Percentiles rank a stretch among this genome's conserved stretches.
Conservation (phyloP, 2,329 filamentous ascomycete species). For the Verticillium longisporum region DNA sequence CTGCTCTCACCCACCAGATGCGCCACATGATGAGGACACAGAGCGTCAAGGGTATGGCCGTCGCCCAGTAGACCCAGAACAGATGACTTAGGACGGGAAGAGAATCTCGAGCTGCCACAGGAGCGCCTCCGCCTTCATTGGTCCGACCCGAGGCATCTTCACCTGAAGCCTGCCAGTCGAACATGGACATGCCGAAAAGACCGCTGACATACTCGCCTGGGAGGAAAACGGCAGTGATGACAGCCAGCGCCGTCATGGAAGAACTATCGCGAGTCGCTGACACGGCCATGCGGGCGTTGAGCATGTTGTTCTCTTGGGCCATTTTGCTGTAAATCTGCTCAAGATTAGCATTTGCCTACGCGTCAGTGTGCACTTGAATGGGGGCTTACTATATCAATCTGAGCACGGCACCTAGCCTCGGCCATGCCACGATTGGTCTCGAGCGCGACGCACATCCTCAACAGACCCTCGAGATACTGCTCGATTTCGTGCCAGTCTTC, state of each 20-base stretch:
- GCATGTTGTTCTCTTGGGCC: conserved; percentile 40
- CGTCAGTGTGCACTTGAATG: accelerated
- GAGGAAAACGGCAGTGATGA: conserved; percentile 41
- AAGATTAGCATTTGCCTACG: conserved; percentile 1
- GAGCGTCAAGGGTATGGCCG: conserved; percentile 34
- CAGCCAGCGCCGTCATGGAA: conserved; percentile 40
- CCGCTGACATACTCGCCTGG: conserved; percentile 39
- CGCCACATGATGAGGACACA: conserved; percentile 34
- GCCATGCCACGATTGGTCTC: conserved; percentile 39
- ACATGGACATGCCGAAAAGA: conserved; percentile 40
- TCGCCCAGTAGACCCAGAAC: conserved; percentile 41
- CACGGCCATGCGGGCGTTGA: conserved; percentile 33
- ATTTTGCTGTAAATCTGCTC: conserved; percentile 39
- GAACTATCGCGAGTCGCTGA: conserved; percentile 34
- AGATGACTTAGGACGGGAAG: conserved; percentile 27
- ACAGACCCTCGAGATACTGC: conserved; percentile 36
- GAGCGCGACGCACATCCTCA: conserved; percentile 34
- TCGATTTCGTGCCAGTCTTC: conserved; percentile 38
- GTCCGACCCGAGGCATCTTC: conserved; percentile 17
- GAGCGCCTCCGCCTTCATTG: conserved; percentile 3
- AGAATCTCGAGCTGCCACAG: conserved; percentile 14
- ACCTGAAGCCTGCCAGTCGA: conserved; percentile 33
- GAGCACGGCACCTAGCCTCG: conserved; percentile 36
- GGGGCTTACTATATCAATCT: conserved; percentile 35
- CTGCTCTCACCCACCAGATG: conserved; percentile 40